These are phyloP conservation scores for Cryphonectria naterciae DNA, from an alignment of 2,329 filamentous ascomycete genomes.

Conservation along the genomic window DNA sequence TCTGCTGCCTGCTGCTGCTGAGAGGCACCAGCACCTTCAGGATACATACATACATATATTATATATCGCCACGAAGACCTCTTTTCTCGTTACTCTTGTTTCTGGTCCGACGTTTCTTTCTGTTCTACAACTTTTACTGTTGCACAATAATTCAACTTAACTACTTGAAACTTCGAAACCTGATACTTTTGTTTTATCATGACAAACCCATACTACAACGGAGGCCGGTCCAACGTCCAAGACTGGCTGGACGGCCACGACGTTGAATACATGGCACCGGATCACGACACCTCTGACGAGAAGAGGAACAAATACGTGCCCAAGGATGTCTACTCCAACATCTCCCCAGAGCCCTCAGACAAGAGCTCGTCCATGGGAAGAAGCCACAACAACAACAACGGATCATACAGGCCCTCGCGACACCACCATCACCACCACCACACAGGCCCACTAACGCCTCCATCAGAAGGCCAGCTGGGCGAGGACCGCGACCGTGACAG, in stretches of 20 bases:
- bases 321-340: background rate
- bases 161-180: background rate
- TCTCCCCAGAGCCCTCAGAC: slow-evolving; percentile 16
- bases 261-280: slow-evolving; percentile 27
- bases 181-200: slow-evolving; percentile 1
- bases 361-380: background rate
- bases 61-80: slow-evolving; percentile 2
- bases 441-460: slow-evolving; percentile 15
- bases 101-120: background rate
- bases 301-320: slow-evolving; percentile 12
- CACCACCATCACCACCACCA: background rate
- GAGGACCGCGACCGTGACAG: slow-evolving; percentile 15
- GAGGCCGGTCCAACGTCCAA: slow-evolving; percentile 20
- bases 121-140: background rate
- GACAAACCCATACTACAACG: slow-evolving; percentile 15
- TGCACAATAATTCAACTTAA: background rate
- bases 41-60: slow-evolving; percentile 6
- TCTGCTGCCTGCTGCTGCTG: slow-evolving; percentile 7
- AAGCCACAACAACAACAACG: background rate
- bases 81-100: background rate
- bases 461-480: slow-evolving; percentile 22
- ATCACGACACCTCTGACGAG: slow-evolving; percentile 16
- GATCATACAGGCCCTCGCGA: background rate
- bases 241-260: slow-evolving; percentile 29
- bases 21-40: background rate